Evolutionary conservation across 2,329 filamentous ascomycete species (phyloP), one percentile per base, ranked within the genome.

Genomic region (Aulographum hederae): DNA sequence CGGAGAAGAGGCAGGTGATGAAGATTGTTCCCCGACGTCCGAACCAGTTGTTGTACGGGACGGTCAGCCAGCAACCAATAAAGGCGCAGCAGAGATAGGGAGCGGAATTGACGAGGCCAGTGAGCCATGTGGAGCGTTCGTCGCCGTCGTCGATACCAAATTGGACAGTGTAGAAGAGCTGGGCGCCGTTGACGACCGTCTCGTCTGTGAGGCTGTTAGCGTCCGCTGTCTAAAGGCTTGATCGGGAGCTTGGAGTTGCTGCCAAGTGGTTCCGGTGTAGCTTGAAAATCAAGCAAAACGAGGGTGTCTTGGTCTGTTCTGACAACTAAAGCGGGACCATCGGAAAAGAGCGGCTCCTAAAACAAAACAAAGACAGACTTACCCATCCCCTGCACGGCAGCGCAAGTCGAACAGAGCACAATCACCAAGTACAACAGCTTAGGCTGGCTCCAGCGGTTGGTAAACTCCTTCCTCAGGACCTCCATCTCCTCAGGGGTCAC

Each of bases 11-110:
- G 28, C 76, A 79, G 4, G 78, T 72, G 34, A 80, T 56, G 51
- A 82, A 85, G 38, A 86, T 84, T 13, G 73, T 79, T 10, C 78
- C 76, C 2, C 75, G 64, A 30, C 77, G 69, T 10, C 78, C 78
- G 38, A 81, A 74, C 37, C 46, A 57, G 34, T 71, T 67, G 52
- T 82, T 82, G 50, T 81, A 64, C 1, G 78, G 77, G 23, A 73
- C 69, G 0, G 74, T 80, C 30, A 76, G 57, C 77, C 78, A 82
- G 50, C 75, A 81, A 15, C 76, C 73, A 30, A 76, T 49, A 26
- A 79, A 52, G 3, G 74, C 72, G 39, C 71, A 80, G 52, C 70
- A 70, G 15, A 80, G 61, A 39, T 75, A 74, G 0, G 69, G 69
- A 0, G 64, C 64, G 1, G 59, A 61, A 45, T 79, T 79, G 23